Conservation (phyloP, 2,329 filamentous ascomycete species). For the Thielaviopsis punctulata region DNA sequence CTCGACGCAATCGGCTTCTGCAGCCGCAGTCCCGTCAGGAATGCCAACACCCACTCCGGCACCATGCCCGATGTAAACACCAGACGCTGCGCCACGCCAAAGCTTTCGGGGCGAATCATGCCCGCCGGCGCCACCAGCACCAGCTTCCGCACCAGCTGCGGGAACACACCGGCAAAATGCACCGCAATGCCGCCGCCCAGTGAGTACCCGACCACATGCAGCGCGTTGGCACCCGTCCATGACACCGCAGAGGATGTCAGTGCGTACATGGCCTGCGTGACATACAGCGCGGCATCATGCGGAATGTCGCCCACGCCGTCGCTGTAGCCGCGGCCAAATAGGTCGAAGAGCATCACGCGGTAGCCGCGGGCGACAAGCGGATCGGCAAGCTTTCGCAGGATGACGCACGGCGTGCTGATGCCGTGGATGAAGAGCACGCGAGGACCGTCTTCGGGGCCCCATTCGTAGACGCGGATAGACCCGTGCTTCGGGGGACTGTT, state of each 20-base stretch:
- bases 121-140: conserved; percentile 67
- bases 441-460: conserved; percentile 53
- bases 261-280: conserved; percentile 52
- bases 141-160: conserved; percentile 48
- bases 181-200: conserved; percentile 65
- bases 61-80: conserved; percentile 38
- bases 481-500: conserved; percentile 42
- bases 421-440: conserved; percentile 70
- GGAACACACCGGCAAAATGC: conserved; percentile 58
- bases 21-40: conserved; percentile 30
- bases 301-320: conserved; percentile 47
- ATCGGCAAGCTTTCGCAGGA: conserved; percentile 49
- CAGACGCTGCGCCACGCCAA: conserved; percentile 31
- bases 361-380: conserved; percentile 51
- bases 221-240: conserved; percentile 42
- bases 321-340: conserved; percentile 52
- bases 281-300: conserved; percentile 59
- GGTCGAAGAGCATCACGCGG: conserved; percentile 65
- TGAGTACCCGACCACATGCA: conserved; percentile 63
- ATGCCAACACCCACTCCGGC: conserved; percentile 33
- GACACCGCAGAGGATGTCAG: conserved; percentile 51
- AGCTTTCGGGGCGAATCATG: conserved; percentile 42
- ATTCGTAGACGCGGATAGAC: conserved; percentile 64
- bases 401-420: conserved; percentile 67
- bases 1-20: conserved; percentile 31